phyloP scores from a whole-genome alignment of 495 filamentous ascomycete genomes.

The Saxophila tyrrhenica region DNA sequence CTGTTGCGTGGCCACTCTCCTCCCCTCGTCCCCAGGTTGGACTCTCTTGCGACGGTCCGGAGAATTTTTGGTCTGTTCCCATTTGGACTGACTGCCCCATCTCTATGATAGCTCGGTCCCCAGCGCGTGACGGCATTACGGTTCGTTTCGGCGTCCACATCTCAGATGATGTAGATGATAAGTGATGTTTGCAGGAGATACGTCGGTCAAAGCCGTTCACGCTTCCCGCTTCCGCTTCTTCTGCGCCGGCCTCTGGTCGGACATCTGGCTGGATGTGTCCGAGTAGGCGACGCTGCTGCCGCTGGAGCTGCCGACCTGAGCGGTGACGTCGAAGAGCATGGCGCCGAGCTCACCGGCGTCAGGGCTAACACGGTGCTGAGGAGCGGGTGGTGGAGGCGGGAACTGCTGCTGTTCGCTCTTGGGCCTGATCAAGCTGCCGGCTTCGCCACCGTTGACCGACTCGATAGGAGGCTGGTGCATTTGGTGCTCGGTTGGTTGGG shows the following conservation, averaged over 20 bases:
- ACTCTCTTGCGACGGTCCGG: neutral
- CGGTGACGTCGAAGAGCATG: slow-evolving; percentile 33
- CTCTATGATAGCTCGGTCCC: neutral
- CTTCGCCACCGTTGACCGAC: slow-evolving; percentile 17
- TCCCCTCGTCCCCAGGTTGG: neutral
- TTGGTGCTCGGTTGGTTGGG: slow-evolving; percentile 45
- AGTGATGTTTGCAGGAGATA: neutral
- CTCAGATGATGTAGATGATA: neutral
- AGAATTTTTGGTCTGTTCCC: neutral
- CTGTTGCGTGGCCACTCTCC: neutral
- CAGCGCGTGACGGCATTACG: slow-evolving; percentile 2
- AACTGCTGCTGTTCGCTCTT: slow-evolving; percentile 14
- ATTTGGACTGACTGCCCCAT: neutral
- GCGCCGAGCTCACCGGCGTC: slow-evolving; percentile 19
- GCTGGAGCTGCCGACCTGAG: slow-evolving; percentile 29
- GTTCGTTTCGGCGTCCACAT: neutral
- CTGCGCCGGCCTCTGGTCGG: slow-evolving; percentile 40
- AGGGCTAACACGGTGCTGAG: slow-evolving; percentile 11
- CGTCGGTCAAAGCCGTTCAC: no score
- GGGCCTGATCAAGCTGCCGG: slow-evolving; percentile 17
- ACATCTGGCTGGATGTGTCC: slow-evolving; percentile 32
- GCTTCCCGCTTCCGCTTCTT: slow-evolving; percentile 72
- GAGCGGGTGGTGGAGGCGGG: neutral
- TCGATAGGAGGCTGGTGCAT: slow-evolving; percentile 24
- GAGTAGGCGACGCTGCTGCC: slow-evolving; percentile 48